Evolutionary conservation across 2,329 filamentous ascomycete genomes (phyloP), one percentile per base, ranked within the genome.

Genomic region (Exophiala calicioides): DNA sequence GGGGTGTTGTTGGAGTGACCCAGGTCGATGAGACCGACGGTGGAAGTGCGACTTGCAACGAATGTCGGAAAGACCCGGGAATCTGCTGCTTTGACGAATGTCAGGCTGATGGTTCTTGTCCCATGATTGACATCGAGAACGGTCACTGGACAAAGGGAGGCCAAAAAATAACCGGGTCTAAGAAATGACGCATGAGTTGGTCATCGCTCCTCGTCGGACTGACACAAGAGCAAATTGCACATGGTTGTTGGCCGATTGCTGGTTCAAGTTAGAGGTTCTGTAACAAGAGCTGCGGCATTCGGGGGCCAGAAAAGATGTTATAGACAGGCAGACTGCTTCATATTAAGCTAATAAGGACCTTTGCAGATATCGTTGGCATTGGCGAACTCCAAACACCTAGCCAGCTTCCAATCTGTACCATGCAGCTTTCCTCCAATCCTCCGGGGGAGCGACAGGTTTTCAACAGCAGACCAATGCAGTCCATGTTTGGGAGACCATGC

Each of bases 51-150:
- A 48, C 29, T 9, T 52, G 50, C 45, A 47, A 47, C 16, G 24
- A 47, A 38, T 52, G 49, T 19, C 8, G 4, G 16, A 42, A 39
- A 39, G 50, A 52, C 34, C 35, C 24, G 13, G 45, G 40, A 8
- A 39, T 52, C 12, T 52, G 50, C 24, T 52, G 49, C 13, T 19
- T 31, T 2, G 40, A 44, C 21, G 24, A 43, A 10, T 48, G 44
- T 18, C 44, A 47, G 36, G 26, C 33, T 12, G 49, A 50, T 29
- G 47, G 44, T 18, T 27, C 30, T 15, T 43, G 39, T 15, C 44
- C 42, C 5, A 29, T 43, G 18, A 15, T 20, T 12, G 44, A 26
- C 16, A 23, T 48, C n/a, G 36, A 44, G 24, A 52, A 52, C 15
- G 47, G 35, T 10, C 35, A 32, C 15, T 44, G 39, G 49, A 38